Conservation (phyloP, 2,329 filamentous ascomycete species). For the Talaromyces sp. region DNA sequence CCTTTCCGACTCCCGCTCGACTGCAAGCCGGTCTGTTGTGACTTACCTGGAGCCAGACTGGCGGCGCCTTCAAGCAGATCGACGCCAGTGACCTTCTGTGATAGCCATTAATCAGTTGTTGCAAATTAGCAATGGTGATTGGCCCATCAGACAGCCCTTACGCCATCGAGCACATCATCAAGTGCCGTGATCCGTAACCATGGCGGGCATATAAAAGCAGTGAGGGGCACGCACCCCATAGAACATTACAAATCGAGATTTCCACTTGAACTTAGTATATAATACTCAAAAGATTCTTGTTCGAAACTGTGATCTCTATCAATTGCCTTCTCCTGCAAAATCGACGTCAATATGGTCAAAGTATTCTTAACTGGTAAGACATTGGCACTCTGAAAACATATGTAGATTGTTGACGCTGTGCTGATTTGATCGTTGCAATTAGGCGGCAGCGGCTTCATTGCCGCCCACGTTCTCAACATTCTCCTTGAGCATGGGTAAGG, state of each 20-base stretch:
- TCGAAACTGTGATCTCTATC: not conserved
- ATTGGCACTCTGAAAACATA: not conserved
- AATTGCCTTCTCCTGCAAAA: not conserved
- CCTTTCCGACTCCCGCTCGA: not conserved
- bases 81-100: not conserved
- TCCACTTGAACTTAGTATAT: not conserved
- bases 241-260: not conserved
- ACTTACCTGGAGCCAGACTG: not conserved
- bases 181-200: not conserved
- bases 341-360: constrained; percentile 34
- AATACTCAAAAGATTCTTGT: not conserved
- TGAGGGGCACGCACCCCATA: not conserved
- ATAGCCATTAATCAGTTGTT: not conserved
- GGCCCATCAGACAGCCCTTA: not conserved
- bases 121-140: not conserved
- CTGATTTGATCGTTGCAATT: constrained; percentile 5
- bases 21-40: not conserved
- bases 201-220: not conserved
- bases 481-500: constrained; percentile 52
- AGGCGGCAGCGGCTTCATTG: constrained; percentile 64
- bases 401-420: not conserved
- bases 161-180: not conserved
- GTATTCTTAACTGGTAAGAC: constrained; percentile 38
- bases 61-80: not conserved
- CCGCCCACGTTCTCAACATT: constrained; percentile 61